Base-by-base conservation (phyloP, 768 basidiomycete genomes). In the Boletus barrowsii region DNA sequence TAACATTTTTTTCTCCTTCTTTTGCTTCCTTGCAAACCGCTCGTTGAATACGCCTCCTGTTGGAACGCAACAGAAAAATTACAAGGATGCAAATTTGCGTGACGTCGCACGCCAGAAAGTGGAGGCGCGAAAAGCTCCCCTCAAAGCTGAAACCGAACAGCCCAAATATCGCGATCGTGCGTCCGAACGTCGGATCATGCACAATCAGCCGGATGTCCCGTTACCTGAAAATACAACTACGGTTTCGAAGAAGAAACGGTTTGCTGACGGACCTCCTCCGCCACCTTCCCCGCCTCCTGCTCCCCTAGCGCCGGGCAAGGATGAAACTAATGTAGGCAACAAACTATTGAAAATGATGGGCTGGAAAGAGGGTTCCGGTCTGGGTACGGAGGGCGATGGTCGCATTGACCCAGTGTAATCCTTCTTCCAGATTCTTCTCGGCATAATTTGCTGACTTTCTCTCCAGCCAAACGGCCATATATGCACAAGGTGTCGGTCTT, bases 341-440 rank as follows among this genome's bases (percentile, higher is more conserved):
- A 94, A 92, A 65, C 68, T 99, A 53, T 70, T 98, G 58, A 92
- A 93, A 70, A 95, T 96, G 83, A 98, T 98, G 95, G 97, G 96
- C 1, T 98, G 95, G 95, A 90, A 80, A 58, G 88, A 89, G 63
- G 95, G 95, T 7, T 84, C 81, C 15, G 95, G 96, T 1, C 72
- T 98, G 39, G 96, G 96, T 1, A 79, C 83, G 8, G 79, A 79
- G 44, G 89, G 89, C 5, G 89, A 91, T 49, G 95, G 95, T 42
- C 73, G 93, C 53, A 85, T 92, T 11, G 92, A 95, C 52, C 94
- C 95, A 13, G 84, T 98, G 85, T 88, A 70, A 46, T 77, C 1
- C 45, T 46, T 37, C 26, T 42, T 56, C 42, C 37, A 15, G 10
- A 45, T 42, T 30, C 39, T 7, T 43, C 26, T 17, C n/a, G 18